Evolutionary conservation across 441 rosid species (phyloP).

Genomic region (Pelargonium myrrhifolium): DNA sequence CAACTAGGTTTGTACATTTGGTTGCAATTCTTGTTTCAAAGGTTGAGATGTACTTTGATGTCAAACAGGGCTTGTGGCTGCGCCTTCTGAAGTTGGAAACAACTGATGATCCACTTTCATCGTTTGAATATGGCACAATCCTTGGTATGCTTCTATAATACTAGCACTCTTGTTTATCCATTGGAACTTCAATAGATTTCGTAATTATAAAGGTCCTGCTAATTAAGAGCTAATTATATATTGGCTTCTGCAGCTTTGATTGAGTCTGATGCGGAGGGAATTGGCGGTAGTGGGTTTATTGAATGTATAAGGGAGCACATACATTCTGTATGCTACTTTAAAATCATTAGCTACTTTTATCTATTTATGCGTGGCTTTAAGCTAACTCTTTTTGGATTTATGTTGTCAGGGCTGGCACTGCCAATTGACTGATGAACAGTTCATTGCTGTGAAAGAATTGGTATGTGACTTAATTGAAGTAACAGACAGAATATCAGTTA

Average conservation of each 20-base stretch:
- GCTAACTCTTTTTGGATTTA: conserved; percentile 33
- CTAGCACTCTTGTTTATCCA: conserved; percentile 1
- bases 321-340: conserved; percentile 53
- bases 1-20: not conserved
- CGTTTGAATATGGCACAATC: conserved; percentile 96
- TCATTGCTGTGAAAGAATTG: conserved; percentile 98
- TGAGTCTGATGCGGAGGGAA: conserved; percentile 99
- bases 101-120: conserved; percentile 96
- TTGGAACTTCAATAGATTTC: conserved; percentile 17
- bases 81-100: conserved; percentile 88
- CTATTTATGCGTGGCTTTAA: conserved; percentile 17
- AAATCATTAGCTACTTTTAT: conserved; percentile 15
- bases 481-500: not conserved
- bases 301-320: conserved; percentile 98
- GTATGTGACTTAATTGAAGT: conserved; percentile 31
- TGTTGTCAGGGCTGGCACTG: conserved; percentile 84
- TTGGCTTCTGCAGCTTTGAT: conserved; percentile 72
- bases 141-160: conserved; percentile 46
- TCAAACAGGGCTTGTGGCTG: conserved; percentile 81
- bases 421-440: conserved; percentile 85
- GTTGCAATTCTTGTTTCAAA: conserved; percentile 1
- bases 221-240: conserved; percentile 21
- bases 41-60: conserved; percentile 21
- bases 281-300: conserved; percentile 98
- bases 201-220: conserved; percentile 4